Evolutionary conservation across 805 yeast species (phyloP).

Genomic region (Jamesozyma lodderae): DNA sequence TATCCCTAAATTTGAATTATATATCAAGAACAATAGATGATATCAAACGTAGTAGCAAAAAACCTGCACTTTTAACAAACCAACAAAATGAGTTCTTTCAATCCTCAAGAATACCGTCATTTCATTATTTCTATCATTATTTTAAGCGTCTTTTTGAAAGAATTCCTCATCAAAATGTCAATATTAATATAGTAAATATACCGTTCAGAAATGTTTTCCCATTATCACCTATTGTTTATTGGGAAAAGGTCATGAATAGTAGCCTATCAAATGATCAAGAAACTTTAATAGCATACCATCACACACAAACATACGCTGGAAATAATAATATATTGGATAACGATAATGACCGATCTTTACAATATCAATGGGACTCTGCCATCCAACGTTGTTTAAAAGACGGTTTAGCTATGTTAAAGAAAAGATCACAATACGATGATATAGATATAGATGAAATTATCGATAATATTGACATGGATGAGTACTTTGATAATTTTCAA

Average conservation of each 20-base stretch:
- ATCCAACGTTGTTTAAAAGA: slow-evolving; percentile 16
- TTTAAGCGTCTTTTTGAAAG: slow-evolving; percentile 26
- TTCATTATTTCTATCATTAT: slow-evolving; percentile 26
- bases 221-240: slow-evolving; percentile 19
- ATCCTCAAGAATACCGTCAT: slow-evolving; percentile 19
- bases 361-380: slow-evolving; percentile 22
- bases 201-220: slow-evolving; percentile 30
- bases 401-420: slow-evolving; percentile 1
- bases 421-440: not conserved
- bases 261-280: slow-evolving; percentile 20
- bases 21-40: slow-evolving; percentile 14
- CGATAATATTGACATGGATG: slow-evolving; percentile 11
- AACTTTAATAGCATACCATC: slow-evolving; percentile 19
- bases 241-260: slow-evolving; percentile 14
- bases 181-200: slow-evolving; percentile 25
- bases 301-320: slow-evolving; percentile 1
- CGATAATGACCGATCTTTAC: not conserved
- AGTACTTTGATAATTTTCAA: slow-evolving; percentile 20
- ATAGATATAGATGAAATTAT: slow-evolving; percentile 5
- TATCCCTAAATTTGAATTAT: slow-evolving; percentile 19
- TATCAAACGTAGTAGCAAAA: slow-evolving; percentile 6
- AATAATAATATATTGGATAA: not conserved
- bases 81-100: slow-evolving; percentile 21
- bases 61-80: slow-evolving; percentile 19
- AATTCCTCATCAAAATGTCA: slow-evolving; percentile 23